Percentiles rank a stretch among this genome's conserved stretches.
Conservation (phyloP, 371 early-diverging fungal genomes). For the Saksenaea vasiformis region DNA sequence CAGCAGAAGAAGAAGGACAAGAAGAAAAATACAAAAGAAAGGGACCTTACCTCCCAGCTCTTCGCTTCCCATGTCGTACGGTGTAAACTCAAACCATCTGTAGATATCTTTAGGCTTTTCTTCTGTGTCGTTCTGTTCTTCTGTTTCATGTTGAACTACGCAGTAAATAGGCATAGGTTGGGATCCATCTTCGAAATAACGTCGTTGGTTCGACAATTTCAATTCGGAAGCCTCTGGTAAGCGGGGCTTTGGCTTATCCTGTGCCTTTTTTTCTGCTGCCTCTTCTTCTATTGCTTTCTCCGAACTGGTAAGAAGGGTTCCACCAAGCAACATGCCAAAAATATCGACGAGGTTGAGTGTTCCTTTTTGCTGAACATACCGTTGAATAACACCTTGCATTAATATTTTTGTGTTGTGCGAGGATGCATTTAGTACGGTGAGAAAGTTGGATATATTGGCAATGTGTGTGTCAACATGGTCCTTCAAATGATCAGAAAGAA, state of each 20-base stretch:
- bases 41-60: conserved; percentile 56
- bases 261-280: not conserved
- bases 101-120: conserved; percentile 37
- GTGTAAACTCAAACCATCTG: conserved; percentile 81
- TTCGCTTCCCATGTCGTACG: conserved; percentile 74
- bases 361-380: conserved; percentile 44
- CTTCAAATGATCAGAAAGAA: conserved; percentile 32
- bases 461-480: conserved; percentile 43
- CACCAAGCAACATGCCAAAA: conserved; percentile 58
- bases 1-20: too few relatives aligned
- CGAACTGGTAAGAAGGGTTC: conserved; percentile 44
- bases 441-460: conserved; percentile 44
- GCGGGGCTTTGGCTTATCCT: conserved; percentile 16
- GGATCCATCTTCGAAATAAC: conserved; percentile 62
- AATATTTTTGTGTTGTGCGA: conserved; percentile 33
- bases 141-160: conserved; percentile 64
- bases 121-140: conserved; percentile 8
- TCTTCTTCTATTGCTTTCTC: conserved; percentile 11
- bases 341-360: conserved; percentile 49
- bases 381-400: conserved; percentile 42
- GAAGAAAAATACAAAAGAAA: not conserved
- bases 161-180: conserved; percentile 80
- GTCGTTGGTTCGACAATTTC: conserved; percentile 39
- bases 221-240: conserved; percentile 20
- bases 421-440: conserved; percentile 31